Evolutionary conservation across 176 grass and related monocot species (phyloP), one percentile per base, ranked within the genome.

Genomic region (Typha latifolia): DNA sequence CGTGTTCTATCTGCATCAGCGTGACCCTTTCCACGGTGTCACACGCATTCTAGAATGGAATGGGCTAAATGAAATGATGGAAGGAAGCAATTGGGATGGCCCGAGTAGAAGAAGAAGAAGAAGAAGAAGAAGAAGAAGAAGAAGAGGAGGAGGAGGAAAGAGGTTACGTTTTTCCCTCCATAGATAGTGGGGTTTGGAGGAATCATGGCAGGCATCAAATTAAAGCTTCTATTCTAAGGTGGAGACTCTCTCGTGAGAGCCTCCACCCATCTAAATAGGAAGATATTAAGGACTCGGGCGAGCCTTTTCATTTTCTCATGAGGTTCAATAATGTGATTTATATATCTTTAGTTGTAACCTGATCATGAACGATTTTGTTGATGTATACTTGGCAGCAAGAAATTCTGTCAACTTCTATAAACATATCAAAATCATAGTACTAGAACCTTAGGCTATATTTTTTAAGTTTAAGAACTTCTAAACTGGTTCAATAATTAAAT

Each of bases 171-270:
- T 53, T 18, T 1, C 51, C 51, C 16, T 53, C 11, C n/a, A 0
- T 15, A 56, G 52, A 56, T 56, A 56, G 52, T 56, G 52, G 52
- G 52, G 52, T 15, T n/a, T 56, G 52, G 52, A 18, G 52, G 52
- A 56, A 56, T 56, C 15, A 19, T 56, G 52, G 52, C 52, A 56
- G 52, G 16, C 52, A 56, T 4, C 52, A 37, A 56, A 15, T 15
- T 19, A 20, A 18, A 19, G 12, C 52, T 56, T 56, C 16, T 19
- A 56, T 56, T 18, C n/a, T 56, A 18, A 56, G 52, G 20, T 15
- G 49, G 51, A 55, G 51, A 55, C 15, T 37, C 34, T 37, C 34
- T 37, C 34, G 34, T 37, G 34, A 6, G 34, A 37, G 4, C 2
- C 34, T 37, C 34, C 34, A 37, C 34, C 34, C 34, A 16, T 12